Percentiles rank a stretch among this genome's conserved stretches.
Evolutionary conservation across 73 alveolate genomes (phyloP).

Genomic region (Paramecium caudatum): DNA sequence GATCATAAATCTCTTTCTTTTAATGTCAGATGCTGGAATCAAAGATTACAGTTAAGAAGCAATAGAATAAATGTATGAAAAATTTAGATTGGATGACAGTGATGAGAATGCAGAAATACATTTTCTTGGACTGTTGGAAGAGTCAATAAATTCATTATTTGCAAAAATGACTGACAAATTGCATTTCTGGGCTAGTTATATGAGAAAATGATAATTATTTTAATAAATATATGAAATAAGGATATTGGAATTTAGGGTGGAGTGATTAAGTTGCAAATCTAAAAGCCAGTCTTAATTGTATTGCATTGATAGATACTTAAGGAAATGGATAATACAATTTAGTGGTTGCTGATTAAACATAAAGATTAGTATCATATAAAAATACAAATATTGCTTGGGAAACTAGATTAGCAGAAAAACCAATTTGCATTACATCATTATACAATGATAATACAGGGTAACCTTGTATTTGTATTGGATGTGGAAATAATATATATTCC

Average conservation of each 20-base stretch:
- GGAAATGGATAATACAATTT: background rate
- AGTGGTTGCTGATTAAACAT: slow-evolving; percentile 1
- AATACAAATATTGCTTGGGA: slow-evolving; percentile 45
- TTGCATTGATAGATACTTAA: background rate
- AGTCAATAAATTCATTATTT: slow-evolving; percentile 94
- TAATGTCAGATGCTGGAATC: slow-evolving; percentile 95
- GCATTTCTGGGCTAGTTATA: slow-evolving; percentile 97
- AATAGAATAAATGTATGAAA: slow-evolving; percentile 89
- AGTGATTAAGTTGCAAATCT: slow-evolving; percentile 24
- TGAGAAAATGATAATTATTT: slow-evolving; percentile 79
- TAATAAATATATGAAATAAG: slow-evolving; percentile 19
- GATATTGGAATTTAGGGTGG: slow-evolving; percentile 5
- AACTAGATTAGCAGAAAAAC: slow-evolving; percentile 38
- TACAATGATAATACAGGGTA: background rate
- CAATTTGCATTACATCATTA: background rate
- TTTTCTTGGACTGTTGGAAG: slow-evolving; percentile 86
- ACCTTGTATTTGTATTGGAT: slow-evolving; percentile 11
- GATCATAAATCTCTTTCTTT: slow-evolving; percentile 91
- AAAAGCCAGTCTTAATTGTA: background rate
- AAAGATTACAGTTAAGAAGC: slow-evolving; percentile 86
- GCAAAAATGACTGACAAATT: slow-evolving; percentile 95
- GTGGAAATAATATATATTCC: background rate
- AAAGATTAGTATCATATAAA: background rate
- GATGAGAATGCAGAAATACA: slow-evolving; percentile 93
- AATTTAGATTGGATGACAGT: slow-evolving; percentile 87